Base-by-base conservation (phyloP, 306 rosid genomes). In the Dryas octopetala region DNA sequence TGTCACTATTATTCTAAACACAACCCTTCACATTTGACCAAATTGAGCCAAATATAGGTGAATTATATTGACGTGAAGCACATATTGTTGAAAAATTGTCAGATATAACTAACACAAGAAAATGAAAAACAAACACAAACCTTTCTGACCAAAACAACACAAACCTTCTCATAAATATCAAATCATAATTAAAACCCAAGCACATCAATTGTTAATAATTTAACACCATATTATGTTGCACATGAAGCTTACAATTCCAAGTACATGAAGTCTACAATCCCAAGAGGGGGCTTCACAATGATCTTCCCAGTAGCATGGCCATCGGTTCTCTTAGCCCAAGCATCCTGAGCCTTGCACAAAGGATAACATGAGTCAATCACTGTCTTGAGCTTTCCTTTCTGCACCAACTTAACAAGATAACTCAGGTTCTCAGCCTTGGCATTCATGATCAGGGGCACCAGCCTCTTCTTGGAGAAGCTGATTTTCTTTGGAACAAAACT, bases 301-400 rank as follows among this genome's bases (percentile, higher is more conserved):
- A 92, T 88, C 81, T 92, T 92, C 72, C 94, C 98, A 66, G 96
- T 92, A 12, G 94, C 91, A 71, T 92, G 96, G 4, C 96, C 96
- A 43, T 83, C 98, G 13, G 83, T 75, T 57, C 91, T 90, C 80
- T 64, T 84, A n/a, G 89, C 77, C 98, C 92, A 92, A 28, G 79
- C 98, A 75, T 76, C 92, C 75, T 84, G 81, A 53, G 84, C 96
- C 74, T 86, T 85, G 23, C 19, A n/a, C n/a, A n/a, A n/a, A n/a
- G 86, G 87, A 86, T 81, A 62, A 46, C 64, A 87, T 7, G 92
- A 88, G 53, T 92, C 98, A 9, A 89, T 79, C 66, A 86, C 79
- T 10, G 92, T 83, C 87, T 75, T 89, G 1, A 90, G 89, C 84
- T 89, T 90, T 58, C 89, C 86, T 63, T 83, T 82, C 88, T 81